Conservation (phyloP, 192 early-diverging fungal genomes). For the Umbelopsis sp. region DNA sequence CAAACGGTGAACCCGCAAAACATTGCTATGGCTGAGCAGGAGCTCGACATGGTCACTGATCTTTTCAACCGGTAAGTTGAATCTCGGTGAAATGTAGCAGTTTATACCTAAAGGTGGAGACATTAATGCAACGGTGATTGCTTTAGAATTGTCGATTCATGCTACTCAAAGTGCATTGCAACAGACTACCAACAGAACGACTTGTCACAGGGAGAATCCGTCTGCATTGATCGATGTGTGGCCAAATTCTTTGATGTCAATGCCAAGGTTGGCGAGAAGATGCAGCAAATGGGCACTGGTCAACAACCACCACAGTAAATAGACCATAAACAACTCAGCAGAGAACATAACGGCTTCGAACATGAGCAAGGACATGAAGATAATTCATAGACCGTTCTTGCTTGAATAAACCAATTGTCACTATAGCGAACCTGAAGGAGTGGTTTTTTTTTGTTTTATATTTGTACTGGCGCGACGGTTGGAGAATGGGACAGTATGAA, state of each 20-base stretch:
- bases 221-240: constrained; percentile 92
- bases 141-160: constrained; percentile 79
- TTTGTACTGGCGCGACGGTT: too few relatives aligned
- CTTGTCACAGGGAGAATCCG: constrained; percentile 87
- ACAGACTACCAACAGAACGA: constrained; percentile 76
- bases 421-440: too few relatives aligned
- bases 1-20: constrained; percentile 63
- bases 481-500: too few relatives aligned
- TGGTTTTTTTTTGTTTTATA: too few relatives aligned
- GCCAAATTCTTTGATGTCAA: constrained; percentile 90
- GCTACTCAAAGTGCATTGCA: constrained; percentile 85
- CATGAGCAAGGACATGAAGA: background rate
- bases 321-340: background rate
- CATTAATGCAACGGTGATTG: too few relatives aligned
- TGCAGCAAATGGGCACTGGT: constrained; percentile 55
- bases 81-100: too few relatives aligned
- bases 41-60: constrained; percentile 82
- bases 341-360: background rate
- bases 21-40: constrained; percentile 77
- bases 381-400: background rate
- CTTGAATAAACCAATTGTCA: background rate
- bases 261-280: constrained; percentile 76
- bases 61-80: constrained; percentile 68
- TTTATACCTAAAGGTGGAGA: too few relatives aligned
- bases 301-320: constrained; percentile 11